Base-by-base conservation (phyloP, 306 rosid genomes). In the Carpinus viminea region DNA sequence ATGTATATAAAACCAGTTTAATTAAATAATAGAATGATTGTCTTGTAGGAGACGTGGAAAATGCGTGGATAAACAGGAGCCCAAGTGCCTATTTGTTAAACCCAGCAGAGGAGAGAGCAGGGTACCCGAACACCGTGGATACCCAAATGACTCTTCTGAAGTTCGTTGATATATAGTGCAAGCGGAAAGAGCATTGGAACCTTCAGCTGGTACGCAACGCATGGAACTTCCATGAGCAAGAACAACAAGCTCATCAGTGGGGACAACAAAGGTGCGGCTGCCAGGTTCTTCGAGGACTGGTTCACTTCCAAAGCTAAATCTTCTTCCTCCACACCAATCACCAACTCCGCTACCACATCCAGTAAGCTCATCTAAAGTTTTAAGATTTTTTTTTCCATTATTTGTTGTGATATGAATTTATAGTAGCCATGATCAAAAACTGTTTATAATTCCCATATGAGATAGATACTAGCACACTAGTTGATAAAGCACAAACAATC, bases 151-250 rank as follows among this genome's bases (percentile, higher is more conserved):
- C 91, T 11, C 80, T 90, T 21, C 36, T 88, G 78, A 93, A 87
- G 85, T 88, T 93, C 74, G 89, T 91, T 36, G 93, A 91, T n/a
- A n/a, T n/a, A n/a, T 52, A 80, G 68, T 17, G 88, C 43, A 36
- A 91, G 74, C 50, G 83, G 87, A 3, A 74, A 75, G 59, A 88
- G 78, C 80, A 16, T 85, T n/a, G 98, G 96, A 72, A 87, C 91
- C 4, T 93, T 93, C 69, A 90, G 68, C 76, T 93, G 96, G 97
- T 86, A 77, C 80, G n/a, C 96, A 13, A 91, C 98, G 3, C 97
- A 91, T 2, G 98, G 98, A 2, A 91, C 97, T 68, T 93, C 97
- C 24, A 93, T 93, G 97, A 93, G 93, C 86, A 86, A 73, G 72
- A 65, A 87, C 79, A 93, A 93, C 85, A 85, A 78, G 86, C 93